Evolutionary conservation across 2,329 filamentous ascomycete species (phyloP), one percentile per base, ranked within the genome.

Genomic region (Lachnellula occidentalis): DNA sequence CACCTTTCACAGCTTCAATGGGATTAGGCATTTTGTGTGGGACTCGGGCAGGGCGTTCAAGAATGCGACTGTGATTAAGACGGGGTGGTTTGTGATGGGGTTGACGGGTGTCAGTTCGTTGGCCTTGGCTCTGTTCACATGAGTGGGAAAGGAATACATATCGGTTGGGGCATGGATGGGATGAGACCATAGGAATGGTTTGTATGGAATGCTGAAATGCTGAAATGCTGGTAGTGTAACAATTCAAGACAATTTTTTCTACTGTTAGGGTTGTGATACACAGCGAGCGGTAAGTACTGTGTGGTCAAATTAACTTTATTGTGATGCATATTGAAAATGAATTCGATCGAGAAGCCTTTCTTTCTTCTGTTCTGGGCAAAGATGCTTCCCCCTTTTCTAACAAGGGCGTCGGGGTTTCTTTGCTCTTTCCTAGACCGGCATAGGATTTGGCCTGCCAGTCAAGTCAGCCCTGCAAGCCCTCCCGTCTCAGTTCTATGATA

Each of bases 11-110:
- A 72, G 69, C 58, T 74, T 85, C 65, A 88, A 88, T 68, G 86
- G 86, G n/a, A 36, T 89, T 19, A 80, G 86, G 67, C 86, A 89
- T 79, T 75, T 90, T 76, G 67, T 77, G 15, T 89, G 86, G 86
- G 86, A 90, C 75, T 71, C 79, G 39, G 84, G 82, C 50, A 74
- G 74, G 64, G 75, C 77, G 49, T 78, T 89, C 58, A 78, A 74
- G 65, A 88, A 88, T 69, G 74, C 79, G 71, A 74, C 79, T 66
- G 85, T 89, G 57, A 80, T 82, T 63, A 75, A 74, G 71, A 84
- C 81, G 1, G 86, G 85, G 15, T 88, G 84, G 82, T 68, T 75
- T 41, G 81, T 81, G 34, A 71, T 87, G 52, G 85, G 77, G 3
- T 60, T 83, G 64, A 82, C 76, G 57, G 71, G 76, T 46, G 70